Base-by-base conservation (phyloP, 495 filamentous ascomycete genomes). In the Pseudevernia furfuracea region DNA sequence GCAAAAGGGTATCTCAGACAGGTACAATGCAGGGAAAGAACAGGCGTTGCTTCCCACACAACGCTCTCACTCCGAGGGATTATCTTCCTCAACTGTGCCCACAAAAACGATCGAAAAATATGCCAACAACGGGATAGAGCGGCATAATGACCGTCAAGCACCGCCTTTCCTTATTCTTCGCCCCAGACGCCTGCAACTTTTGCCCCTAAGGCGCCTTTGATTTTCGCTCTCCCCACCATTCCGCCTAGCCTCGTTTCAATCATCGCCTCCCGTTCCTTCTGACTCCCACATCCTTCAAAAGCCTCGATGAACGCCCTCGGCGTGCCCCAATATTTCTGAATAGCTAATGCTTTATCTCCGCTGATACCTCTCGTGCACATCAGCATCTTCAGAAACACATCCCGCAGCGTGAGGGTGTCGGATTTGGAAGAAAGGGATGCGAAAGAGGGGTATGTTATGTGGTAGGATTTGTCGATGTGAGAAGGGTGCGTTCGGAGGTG, bases 321-420 rank as follows among this genome's bases (percentile, higher is more conserved):
- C 17, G 89, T 94, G 63, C 78, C 81, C 87, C 89, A 95, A 15
- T 77, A 71, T 66, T 81, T 84, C 66, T 92, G 89, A 15, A 95
- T 90, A 74, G 91, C 89, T 4, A 91, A 71, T 0, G 90, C 89
- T 71, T 91, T 92, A 67, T 94, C 90, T 0, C 89, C 87, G 7
- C 85, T 87, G n/a, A 95, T 77, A 3, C 89, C 87, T 32, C 81
- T 80, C 14, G 84, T 89, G 68, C 88, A 90, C 90, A 95, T 93
- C 58, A 95, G 77, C 89, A 95, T 93, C 73, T 93, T 93, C 30
- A 94, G 71, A 69, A 82, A 93, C 1, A 93, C 71, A 65, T 95
- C 90, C 46, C 89, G 79, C 28, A 93, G 77, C 4, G 88, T 87
- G 53, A 91, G 79, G 49, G 80, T 79, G 37, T 89, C 87, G 0